phyloP scores from a whole-genome alignment of 169 alveolate genomes.

The Blepharisma undulans region DNA sequence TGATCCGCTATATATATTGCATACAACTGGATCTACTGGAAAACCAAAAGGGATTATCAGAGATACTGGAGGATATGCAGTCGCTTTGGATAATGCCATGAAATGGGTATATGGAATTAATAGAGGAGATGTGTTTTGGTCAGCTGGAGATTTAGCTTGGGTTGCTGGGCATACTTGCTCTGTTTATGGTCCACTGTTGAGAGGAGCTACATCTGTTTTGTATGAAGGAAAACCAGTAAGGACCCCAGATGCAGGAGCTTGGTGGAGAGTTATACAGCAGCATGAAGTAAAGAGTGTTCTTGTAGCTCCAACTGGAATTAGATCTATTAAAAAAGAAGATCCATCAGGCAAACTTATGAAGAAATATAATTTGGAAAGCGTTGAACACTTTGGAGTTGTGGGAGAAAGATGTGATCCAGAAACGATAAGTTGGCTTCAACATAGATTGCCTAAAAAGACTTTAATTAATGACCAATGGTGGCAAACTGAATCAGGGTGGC shows the following conservation, averaged over 20 bases:
- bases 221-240: constrained; percentile 90
- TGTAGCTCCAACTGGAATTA: constrained; percentile 88
- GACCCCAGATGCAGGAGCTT: constrained; percentile 75
- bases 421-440: constrained; percentile 81
- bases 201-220: constrained; percentile 81
- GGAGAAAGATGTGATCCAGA: constrained; percentile 91
- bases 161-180: constrained; percentile 88
- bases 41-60: constrained; percentile 87
- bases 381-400: constrained; percentile 77
- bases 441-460: constrained; percentile 55
- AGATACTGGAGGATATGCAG: constrained; percentile 83
- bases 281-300: constrained; percentile 75
- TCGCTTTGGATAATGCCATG: constrained; percentile 78
- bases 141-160: constrained; percentile 90
- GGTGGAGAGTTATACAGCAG: constrained; percentile 81
- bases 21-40: constrained; percentile 89
- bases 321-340: constrained; percentile 87
- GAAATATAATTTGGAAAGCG: constrained; percentile 62
- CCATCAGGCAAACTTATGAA: constrained; percentile 73
- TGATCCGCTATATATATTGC: constrained; percentile 65
- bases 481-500: constrained; percentile 91
- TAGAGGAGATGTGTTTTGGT: constrained; percentile 74
- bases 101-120: constrained; percentile 73
- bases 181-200: constrained; percentile 84
- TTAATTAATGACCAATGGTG: constrained; percentile 87